Conservation (phyloP, 2,329 filamentous ascomycete genomes). For the Apiospora marii region DNA sequence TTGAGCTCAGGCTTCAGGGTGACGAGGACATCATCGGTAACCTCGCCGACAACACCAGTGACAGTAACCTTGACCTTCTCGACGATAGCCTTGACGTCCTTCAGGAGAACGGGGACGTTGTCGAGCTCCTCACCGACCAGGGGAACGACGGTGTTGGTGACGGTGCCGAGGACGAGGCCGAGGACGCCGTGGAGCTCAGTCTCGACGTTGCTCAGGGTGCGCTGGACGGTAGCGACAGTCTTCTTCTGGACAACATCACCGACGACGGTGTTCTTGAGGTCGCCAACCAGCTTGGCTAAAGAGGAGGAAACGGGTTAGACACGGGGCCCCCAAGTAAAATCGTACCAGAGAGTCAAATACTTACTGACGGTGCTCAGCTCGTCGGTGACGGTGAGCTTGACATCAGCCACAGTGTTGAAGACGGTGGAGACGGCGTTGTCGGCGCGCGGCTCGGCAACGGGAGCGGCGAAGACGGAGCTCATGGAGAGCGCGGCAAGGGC, state of each 20-base stretch:
- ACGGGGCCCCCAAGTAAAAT: neutral
- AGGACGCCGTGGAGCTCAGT: constrained; percentile 35
- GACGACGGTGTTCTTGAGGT: constrained; percentile 12
- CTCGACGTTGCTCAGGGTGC: constrained; percentile 34
- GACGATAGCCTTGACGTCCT: constrained; percentile 35
- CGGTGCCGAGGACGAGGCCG: constrained; percentile 32
- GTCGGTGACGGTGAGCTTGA: constrained; percentile 21
- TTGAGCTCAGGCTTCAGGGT: constrained; percentile 39
- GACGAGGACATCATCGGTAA: constrained; percentile 35
- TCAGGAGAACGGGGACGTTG: constrained; percentile 34
- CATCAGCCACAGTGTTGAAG: constrained; percentile 26
- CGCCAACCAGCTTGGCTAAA: constrained; percentile 29
- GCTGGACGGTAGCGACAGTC: constrained; percentile 33
- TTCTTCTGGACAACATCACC: constrained; percentile 2
- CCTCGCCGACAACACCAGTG: constrained; percentile 30
- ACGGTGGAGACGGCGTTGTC: constrained; percentile 32
- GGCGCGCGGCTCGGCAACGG: constrained; percentile 31
- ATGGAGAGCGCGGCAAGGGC: constrained; percentile 41
- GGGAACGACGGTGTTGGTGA: constrained; percentile 30
- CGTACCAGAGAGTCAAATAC: constrained; percentile 9
- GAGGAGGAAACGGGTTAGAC: constrained; percentile 27
- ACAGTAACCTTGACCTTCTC: constrained; percentile 33
- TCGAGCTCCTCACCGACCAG: constrained; percentile 37
- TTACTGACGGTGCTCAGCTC: constrained; percentile 30
- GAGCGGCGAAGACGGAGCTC: constrained; percentile 42